Evolutionary conservation across 305 asterid genomes (phyloP).

Genomic region (Coffea humblotiana): DNA sequence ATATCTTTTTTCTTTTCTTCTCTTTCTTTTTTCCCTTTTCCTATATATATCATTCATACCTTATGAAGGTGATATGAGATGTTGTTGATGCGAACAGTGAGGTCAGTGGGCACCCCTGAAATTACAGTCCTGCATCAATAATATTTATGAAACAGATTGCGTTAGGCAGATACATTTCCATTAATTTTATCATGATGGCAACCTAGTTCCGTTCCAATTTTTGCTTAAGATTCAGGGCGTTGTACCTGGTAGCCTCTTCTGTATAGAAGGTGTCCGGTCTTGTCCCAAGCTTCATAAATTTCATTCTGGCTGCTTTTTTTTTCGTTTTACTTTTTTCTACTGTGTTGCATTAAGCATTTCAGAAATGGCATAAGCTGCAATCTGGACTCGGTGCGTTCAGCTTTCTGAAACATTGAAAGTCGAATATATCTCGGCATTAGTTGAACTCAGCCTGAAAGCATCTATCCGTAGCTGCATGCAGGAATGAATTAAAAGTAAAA

Average conservation of each 20-base stretch:
- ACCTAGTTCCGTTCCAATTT: neutral
- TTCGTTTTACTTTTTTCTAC: neutral
- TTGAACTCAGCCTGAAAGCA: neutral
- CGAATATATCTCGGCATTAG: neutral
- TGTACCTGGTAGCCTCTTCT: constrained; percentile 74
- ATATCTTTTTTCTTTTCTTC: neutral
- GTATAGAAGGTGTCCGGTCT: constrained; percentile 79
- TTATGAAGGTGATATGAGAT: constrained; percentile 66
- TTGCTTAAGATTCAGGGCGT: neutral
- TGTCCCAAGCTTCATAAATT: constrained; percentile 79
- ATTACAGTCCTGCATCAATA: constrained; percentile 30
- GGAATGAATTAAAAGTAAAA: neutral
- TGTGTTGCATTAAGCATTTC: constrained; percentile 4
- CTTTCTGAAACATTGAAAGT: neutral
- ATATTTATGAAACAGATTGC: neutral
- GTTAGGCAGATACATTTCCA: neutral
- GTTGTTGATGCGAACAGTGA: constrained; percentile 56
- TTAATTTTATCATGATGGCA: neutral
- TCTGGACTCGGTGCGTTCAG: neutral
- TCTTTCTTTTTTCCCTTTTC: neutral
- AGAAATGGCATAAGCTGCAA: neutral
- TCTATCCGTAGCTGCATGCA: neutral
- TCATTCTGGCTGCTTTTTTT: constrained; percentile 38
- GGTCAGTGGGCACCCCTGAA: constrained; percentile 54
- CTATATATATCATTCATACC: constrained; percentile 32